phyloP scores from a whole-genome alignment of 768 basidiomycete genomes.

The Boletus coccyginus region DNA sequence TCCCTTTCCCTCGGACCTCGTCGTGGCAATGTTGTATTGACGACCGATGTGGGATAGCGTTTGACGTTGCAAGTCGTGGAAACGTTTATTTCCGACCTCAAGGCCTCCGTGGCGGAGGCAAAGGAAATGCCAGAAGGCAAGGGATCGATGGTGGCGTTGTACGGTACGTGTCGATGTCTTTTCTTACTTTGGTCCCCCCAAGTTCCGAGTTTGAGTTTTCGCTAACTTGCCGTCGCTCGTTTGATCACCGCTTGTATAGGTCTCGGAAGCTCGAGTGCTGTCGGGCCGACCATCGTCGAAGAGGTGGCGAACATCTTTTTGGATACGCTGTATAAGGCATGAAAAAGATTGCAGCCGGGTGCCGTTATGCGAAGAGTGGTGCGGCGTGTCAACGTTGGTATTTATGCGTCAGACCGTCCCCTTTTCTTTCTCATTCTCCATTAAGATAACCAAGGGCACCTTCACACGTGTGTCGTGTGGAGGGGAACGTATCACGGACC shows the following conservation, averaged over 20 bases:
- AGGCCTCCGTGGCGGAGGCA: conserved; percentile 70
- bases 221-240: not conserved
- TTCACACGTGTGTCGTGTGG: not conserved
- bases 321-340: conserved; percentile 81
- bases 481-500: not conserved
- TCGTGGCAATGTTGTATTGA: not conserved
- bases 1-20: too few relatives aligned
- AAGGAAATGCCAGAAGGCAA: conserved; percentile 59
- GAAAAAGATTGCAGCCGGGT: not conserved
- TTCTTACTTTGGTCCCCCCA: not conserved
- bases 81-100: conserved; percentile 80
- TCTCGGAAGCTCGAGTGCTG: conserved; percentile 76
- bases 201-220: not conserved
- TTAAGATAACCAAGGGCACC: not conserved
- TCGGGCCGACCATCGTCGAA: conserved; percentile 78
- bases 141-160: conserved; percentile 89
- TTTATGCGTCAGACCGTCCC: not conserved
- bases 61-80: conserved; percentile 78
- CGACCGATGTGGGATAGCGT: conserved; percentile 44
- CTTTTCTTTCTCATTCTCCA: not conserved
- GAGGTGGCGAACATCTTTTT: conserved; percentile 77
- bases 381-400: not conserved
- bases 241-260: conserved; percentile 39
- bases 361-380: not conserved
- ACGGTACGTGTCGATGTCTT: conserved; percentile 54